phyloP scores from a whole-genome alignment of 73 alveolate species.

The Blepharisma stoltei region DNA sequence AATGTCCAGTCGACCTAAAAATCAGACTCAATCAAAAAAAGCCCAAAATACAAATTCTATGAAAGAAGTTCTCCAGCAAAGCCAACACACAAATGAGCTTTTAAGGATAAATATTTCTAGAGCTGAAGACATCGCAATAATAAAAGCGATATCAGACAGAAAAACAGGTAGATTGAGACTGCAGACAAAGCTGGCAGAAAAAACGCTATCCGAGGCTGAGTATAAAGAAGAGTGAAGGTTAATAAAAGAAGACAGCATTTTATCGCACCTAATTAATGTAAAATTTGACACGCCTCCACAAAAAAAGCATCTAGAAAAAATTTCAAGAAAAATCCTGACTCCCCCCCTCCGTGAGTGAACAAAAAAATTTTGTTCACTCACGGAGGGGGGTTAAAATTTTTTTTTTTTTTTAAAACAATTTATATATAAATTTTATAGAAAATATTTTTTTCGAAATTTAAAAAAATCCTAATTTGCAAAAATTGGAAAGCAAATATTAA shows the following conservation, averaged over 20 bases:
- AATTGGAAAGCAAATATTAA: too few species aligned
- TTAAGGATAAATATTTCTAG: slow-evolving; percentile 4
- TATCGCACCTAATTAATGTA: not conserved
- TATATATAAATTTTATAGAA: too few species aligned
- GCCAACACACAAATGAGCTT: slow-evolving; percentile 8
- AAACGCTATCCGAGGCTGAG: slow-evolving; percentile 9
- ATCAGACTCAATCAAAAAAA: not conserved
- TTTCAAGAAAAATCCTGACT: slow-evolving; percentile 22
- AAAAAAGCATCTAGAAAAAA: slow-evolving; percentile 30
- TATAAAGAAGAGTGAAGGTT: slow-evolving; percentile 18
- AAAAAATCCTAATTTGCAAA: too few species aligned
- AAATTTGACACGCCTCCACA: not conserved
- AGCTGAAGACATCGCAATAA: slow-evolving; percentile 24
- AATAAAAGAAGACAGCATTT: slow-evolving; percentile 31
- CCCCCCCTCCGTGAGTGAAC: too few species aligned
- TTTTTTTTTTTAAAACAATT: too few species aligned
- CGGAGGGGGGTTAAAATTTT: too few species aligned
- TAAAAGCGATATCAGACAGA: slow-evolving; percentile 27
- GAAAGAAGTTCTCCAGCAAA: slow-evolving; percentile 23
- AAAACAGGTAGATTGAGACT: slow-evolving; percentile 30
- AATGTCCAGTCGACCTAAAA: too few species aligned
- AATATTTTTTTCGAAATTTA: too few species aligned
- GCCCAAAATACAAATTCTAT: not conserved
- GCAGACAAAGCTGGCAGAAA: slow-evolving; percentile 8
- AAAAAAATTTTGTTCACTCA: too few species aligned